Conservation (phyloP, 352 stramenopile genomes). For the Pythium angustatum region DNA sequence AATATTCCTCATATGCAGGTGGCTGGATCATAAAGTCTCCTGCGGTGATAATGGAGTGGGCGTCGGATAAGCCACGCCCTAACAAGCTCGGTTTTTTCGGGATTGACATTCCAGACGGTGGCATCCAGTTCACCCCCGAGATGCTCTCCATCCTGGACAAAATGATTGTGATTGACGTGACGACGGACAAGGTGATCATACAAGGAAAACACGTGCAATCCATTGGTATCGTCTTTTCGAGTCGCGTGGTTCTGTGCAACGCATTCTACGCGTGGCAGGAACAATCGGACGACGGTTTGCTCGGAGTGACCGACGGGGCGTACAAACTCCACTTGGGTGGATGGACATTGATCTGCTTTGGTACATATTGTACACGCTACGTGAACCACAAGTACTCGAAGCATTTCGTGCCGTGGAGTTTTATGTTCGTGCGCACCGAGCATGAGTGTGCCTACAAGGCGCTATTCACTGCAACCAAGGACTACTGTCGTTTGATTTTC, state of each 20-base stretch:
- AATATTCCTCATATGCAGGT: too few species aligned
- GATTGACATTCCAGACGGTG: too few species aligned
- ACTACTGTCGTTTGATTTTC: slow-evolving; percentile 21
- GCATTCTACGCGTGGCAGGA: not conserved
- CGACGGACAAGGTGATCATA: too few species aligned
- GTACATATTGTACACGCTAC: slow-evolving; percentile 28
- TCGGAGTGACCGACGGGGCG: slow-evolving; percentile 7
- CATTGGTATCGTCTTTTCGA: not conserved
- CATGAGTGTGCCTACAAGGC: slow-evolving; percentile 22
- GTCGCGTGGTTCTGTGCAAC: not conserved
- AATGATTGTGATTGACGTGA: too few species aligned
- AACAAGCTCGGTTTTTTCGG: too few species aligned
- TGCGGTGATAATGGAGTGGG: too few species aligned
- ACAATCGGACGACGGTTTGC: not conserved
- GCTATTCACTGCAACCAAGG: slow-evolving; percentile 16
- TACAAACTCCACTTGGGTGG: slow-evolving; percentile 32
- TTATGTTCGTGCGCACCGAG: slow-evolving; percentile 31
- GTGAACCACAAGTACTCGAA: slow-evolving; percentile 21
- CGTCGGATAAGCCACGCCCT: too few species aligned
- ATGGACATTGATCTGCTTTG: slow-evolving; percentile 32
- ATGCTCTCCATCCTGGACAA: too few species aligned
- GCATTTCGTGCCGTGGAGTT: slow-evolving; percentile 29
- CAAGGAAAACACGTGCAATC: not conserved
- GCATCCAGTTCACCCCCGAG: too few species aligned
- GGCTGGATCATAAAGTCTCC: too few species aligned